Evolutionary conservation across 2,329 filamentous ascomycete species (phyloP), one percentile per base, ranked within the genome.

Genomic region (Paecilomyces niveus): DNA sequence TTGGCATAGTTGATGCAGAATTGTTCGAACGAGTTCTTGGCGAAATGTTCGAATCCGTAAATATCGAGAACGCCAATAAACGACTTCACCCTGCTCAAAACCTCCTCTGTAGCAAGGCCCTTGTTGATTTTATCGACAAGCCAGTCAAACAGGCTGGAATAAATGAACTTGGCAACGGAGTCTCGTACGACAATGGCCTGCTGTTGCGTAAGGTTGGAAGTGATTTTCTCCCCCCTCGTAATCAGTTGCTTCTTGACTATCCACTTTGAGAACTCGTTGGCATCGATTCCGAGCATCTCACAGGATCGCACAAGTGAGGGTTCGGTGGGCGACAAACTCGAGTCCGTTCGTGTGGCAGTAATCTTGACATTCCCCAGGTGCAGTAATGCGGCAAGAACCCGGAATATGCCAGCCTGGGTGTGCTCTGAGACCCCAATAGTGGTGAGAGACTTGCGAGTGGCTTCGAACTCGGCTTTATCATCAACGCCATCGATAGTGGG

Each of bases 1-100:
- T 99, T 99, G 76, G 94, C 94, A 70, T 99, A 99, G 77, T 99
- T 99, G 84, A 99, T 99, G 78, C 94, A 99, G 77, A 99, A 99
- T 74, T 99, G 94, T 74, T 99, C 94, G 69, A 99, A 99, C 0
- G 94, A 99, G 79, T 99, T 99, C 81, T 97, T 97, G 62, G 94
- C 93, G 70, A 99, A 99, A 77, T 97, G 94, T 75, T 99, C 94
- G 71, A 99, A 99, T 63, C 93, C 93, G 76, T 97, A 97, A 66
- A 99, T 99, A 90, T 99, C 94, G 63, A 99, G 84, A 54, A 99
- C 94, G 74, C 94, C 94, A 68, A 99, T 99, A 75, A 99, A 99
- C 1, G 90, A 93, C 57, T 81, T 84, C 58, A 96, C 91, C 49
- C 90, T 85, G 67, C 83, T 86, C 56, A 97, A 75, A 39, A 97